phyloP scores from a whole-genome alignment of 805 yeast species.

The Ogataea populi-albae region DNA sequence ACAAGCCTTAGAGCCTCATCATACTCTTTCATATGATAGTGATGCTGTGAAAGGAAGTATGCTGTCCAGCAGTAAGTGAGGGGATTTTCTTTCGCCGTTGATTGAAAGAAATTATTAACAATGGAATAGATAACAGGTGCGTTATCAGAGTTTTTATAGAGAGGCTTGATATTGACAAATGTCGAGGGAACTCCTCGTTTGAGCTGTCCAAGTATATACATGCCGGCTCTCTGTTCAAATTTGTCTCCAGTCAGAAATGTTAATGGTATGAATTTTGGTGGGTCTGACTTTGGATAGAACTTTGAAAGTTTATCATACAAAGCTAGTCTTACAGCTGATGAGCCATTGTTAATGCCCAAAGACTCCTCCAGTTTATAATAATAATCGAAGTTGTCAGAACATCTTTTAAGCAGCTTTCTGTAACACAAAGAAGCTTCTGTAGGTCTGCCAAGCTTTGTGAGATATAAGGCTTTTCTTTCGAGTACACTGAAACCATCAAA shows the following conservation, averaged over 20 bases:
- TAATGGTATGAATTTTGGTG: constrained; percentile 76
- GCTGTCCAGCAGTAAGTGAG: constrained; percentile 62
- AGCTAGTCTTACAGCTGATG: constrained; percentile 48
- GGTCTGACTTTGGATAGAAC: constrained; percentile 82
- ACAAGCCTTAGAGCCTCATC: constrained; percentile 53
- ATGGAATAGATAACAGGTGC: constrained; percentile 46
- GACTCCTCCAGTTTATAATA: constrained; percentile 65
- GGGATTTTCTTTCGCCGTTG: constrained; percentile 35
- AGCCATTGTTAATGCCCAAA: constrained; percentile 47
- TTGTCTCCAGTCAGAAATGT: constrained; percentile 58
- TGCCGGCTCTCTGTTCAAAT: constrained; percentile 41
- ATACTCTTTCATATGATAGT: constrained; percentile 52
- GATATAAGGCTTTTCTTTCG: constrained; percentile 66
- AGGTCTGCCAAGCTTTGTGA: constrained; percentile 51
- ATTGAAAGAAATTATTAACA: constrained; percentile 46
- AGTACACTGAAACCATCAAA: constrained; percentile 58
- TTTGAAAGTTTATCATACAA: constrained; percentile 62
- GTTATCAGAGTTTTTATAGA: constrained; percentile 51
- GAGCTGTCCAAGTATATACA: constrained; percentile 61
- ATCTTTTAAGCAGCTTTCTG: constrained; percentile 71
- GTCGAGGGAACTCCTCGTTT: constrained; percentile 86
- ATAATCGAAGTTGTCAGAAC: constrained; percentile 74
- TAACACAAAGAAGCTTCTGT: constrained; percentile 68
- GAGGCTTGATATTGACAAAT: constrained; percentile 79
- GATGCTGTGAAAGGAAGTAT: constrained; percentile 79